Conservation (phyloP, 345 rosid genomes). For the Punica granatum region DNA sequence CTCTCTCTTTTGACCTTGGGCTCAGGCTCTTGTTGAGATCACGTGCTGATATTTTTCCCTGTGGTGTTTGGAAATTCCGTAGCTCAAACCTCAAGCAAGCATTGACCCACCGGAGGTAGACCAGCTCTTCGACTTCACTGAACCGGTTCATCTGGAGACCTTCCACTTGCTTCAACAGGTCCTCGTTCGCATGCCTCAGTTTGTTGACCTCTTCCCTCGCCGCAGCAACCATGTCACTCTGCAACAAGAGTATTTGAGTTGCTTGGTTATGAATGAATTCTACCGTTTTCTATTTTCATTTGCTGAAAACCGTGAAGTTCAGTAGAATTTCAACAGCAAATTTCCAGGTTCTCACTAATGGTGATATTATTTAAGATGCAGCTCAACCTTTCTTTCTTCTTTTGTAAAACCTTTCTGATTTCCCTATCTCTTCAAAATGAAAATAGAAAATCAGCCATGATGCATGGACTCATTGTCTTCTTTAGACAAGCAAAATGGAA, state of each 20-base stretch:
- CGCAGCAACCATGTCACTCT: constrained; percentile 75
- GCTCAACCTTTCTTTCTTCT: background rate
- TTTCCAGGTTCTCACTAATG: background rate
- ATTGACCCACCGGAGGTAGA: constrained; percentile 98
- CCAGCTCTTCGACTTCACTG: constrained; percentile 97
- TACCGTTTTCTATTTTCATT: background rate
- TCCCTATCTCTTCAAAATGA: background rate
- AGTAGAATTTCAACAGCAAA: background rate
- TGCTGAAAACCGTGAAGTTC: background rate
- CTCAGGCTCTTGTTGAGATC: constrained; percentile 82
- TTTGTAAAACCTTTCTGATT: background rate
- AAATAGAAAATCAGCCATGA: background rate
- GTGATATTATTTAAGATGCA: background rate
- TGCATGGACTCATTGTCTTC: background rate
- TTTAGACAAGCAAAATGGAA: background rate
- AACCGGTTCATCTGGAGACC: constrained; percentile 97
- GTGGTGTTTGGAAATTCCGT: constrained; percentile 79
- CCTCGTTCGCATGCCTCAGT: constrained; percentile 75
- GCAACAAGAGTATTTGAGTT: constrained; percentile 13
- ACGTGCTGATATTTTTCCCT: constrained; percentile 83
- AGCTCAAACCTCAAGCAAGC: constrained; percentile 95
- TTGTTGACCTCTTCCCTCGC: constrained; percentile 74
- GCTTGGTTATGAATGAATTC: background rate
- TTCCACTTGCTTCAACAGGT: constrained; percentile 91
- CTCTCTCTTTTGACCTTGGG: constrained; percentile 82